Base-by-base conservation (phyloP, 371 early-diverging fungal species). In the Rhizomucor miehei region DNA sequence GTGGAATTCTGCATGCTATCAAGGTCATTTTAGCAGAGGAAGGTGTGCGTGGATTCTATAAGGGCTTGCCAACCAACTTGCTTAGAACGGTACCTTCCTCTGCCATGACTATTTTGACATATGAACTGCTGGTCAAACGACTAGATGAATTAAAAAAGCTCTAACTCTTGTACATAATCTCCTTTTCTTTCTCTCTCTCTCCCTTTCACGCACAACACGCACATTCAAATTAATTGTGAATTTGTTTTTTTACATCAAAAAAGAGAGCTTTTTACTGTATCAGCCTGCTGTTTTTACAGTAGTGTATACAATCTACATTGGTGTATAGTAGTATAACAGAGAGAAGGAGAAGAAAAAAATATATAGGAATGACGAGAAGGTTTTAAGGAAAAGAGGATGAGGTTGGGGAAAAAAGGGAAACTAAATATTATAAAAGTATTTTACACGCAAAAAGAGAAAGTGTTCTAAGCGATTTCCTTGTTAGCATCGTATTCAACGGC, bases 81-180 rank as follows among this genome's bases (percentile, higher is more conserved):
- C 65, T 97, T 36, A 78, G 95, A 54, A 94, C 93, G 0, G 91
- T 97, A 2, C 97, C 97, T 10, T 85, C 92, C 9, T 85, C 90
- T 50, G 92, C 92, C 50, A 60, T 96, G 61, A 91, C 94, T 1
- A 82, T 96, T 48, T 75, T 91, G 57, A 93, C 93, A 6, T 96
- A 92, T 54, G 97, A 96, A 60, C 48, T 77, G 40, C 54, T 77
- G 40, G 73, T 77, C 29, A 58, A 55, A 48, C 61, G 62, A 55
- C 39, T 77, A 52, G 69, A 73, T 54, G 59, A 63, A 19, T 57
- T 63, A 51, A 73, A 75, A 54, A 56, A 65, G 34, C 16, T 52
- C 19, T 56, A 52, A 66, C 35, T 50, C 25, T 13, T 53, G 43
- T 53, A 44, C 44, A 53, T 53, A 53, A 17, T 8, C 35, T 29